Evolutionary conservation across 1,284 basidiomycete genomes (phyloP), one percentile per base, ranked within the genome.

Genomic region (Moniliophthora roreri): DNA sequence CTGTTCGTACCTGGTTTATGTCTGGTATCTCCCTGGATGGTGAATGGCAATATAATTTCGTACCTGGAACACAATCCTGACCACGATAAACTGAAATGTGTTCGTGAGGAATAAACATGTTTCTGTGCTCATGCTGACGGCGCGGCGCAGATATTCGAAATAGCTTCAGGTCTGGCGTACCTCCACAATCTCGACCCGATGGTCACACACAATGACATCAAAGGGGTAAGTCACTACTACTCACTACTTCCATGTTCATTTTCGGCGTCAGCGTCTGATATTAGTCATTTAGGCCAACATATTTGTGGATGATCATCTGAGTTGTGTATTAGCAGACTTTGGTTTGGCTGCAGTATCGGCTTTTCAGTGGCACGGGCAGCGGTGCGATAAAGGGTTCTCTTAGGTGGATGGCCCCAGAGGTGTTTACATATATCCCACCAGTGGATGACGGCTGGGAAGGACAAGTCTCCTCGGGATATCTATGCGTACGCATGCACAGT

Each of bases 1-100:
- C 37, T 48, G 13, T 53, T 57, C 23, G 16, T n/a, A 2, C 40
- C 48, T 11, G 39, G 35, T 15, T 50, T 53, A 16, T 50, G 55
- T 37, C 49, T 57, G 7, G 39, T 57, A 1, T 53, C 55, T 16
- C 55, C 55, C 18, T 57, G 51, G 51, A 50, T 57, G 51, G 36
- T 18, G 9, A 51, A 57, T 40, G 49, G 48, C 7, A 42, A 57
- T 50, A 51, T 53, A 10, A 53, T 53, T 7, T 16, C 38, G 13
- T 57, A 28, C 39, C 26, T 57, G 37, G 48, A 42, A 11, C 35
- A 41, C 8, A 16, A 50, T 35, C 52, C 55, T 28, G 13, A 28
- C 8, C 48, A 53, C 42, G 48, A 49, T 26, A 23, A 34, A 18
- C 34, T 45, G 21, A 9, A 9, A 18, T 39, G 41, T n/a, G 53